Percentiles rank a stretch among this genome's conserved stretches.
Conservation (phyloP, 2,329 filamentous ascomycete species). For the Leptographium galeiforme region DNA sequence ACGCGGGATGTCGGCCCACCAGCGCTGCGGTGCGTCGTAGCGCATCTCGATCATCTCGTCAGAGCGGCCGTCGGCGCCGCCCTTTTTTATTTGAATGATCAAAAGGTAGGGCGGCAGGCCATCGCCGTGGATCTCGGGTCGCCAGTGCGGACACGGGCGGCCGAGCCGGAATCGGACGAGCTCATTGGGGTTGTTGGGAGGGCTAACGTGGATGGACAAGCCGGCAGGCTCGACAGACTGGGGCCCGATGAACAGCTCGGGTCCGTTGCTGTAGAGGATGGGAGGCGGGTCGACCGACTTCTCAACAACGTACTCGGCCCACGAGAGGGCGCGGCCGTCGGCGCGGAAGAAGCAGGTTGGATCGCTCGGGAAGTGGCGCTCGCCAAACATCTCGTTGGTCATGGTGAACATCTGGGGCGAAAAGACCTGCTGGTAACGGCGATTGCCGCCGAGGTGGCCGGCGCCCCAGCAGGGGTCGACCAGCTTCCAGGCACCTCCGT, state of each 20-base stretch:
- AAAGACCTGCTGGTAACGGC: conserved; percentile 56
- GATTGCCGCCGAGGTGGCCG: conserved; percentile 46
- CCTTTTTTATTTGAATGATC: conserved; percentile 51
- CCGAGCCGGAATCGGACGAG: conserved; percentile 67
- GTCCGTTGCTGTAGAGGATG: conserved; percentile 29
- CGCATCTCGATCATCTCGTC: conserved; percentile 42
- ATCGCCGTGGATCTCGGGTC: conserved; percentile 50
- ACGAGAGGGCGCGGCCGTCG: conserved; percentile 54
- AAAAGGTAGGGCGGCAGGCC: conserved; percentile 59
- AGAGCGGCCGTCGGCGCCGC: conserved; percentile 21
- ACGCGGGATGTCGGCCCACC: conserved; percentile 64
- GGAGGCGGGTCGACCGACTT: conserved; percentile 36
- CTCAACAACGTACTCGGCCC: conserved; percentile 72
- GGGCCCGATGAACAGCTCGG: conserved; percentile 37
- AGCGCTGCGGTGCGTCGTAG: conserved; percentile 53
- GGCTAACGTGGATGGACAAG: conserved; percentile 33
- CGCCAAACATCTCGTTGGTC: conserved; percentile 67
- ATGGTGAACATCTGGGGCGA: conserved; percentile 45
- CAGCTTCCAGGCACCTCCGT: conserved; percentile 80
- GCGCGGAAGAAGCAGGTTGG: conserved; percentile 56
- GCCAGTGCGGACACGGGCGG: conserved; percentile 73
- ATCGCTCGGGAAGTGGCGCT: conserved; percentile 65
- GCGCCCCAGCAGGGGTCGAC: conserved; percentile 91
- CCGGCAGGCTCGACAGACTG: conserved; percentile 46
- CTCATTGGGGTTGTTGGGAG: conserved; percentile 29